phyloP scores from a whole-genome alignment of 495 filamentous ascomycete genomes.

The Penicillium robsamsonii region DNA sequence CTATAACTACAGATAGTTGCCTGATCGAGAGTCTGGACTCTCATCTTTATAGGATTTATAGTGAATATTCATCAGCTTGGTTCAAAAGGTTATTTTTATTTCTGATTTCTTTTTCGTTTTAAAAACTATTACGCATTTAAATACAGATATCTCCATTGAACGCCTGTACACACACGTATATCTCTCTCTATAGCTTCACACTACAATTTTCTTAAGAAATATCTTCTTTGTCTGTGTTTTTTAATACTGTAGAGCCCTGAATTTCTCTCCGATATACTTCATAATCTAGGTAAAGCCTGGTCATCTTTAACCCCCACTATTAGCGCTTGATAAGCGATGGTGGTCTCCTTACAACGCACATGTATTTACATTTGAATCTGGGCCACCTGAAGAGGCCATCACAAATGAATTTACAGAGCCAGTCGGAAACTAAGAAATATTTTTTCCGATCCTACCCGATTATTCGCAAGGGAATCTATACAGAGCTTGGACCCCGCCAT shows the following conservation, averaged over 20 bases:
- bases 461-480: slow-evolving; percentile 5
- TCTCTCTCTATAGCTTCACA: not conserved
- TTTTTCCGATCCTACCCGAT: slow-evolving; percentile 15
- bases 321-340: slow-evolving; percentile 17
- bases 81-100: not conserved
- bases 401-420: slow-evolving; percentile 14
- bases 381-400: slow-evolving; percentile 15
- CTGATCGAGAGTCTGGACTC: slow-evolving; percentile 15
- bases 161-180: not conserved
- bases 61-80: not conserved
- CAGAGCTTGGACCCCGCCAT: slow-evolving; percentile 24
- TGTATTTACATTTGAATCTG: slow-evolving; percentile 18
- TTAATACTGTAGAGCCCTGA: not conserved
- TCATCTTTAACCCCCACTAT: not conserved
- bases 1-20: not conserved
- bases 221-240: not conserved
- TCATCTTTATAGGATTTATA: slow-evolving; percentile 12
- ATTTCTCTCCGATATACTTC: not conserved
- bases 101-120: not conserved
- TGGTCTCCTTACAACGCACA: slow-evolving; percentile 1
- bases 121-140: not conserved
- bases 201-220: not conserved
- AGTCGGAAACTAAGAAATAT: slow-evolving; percentile 7
- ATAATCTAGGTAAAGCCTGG: not conserved
- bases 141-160: too few species aligned